phyloP scores from a whole-genome alignment of 257 asterid genomes.

The Nyctanthes arbortristis region DNA sequence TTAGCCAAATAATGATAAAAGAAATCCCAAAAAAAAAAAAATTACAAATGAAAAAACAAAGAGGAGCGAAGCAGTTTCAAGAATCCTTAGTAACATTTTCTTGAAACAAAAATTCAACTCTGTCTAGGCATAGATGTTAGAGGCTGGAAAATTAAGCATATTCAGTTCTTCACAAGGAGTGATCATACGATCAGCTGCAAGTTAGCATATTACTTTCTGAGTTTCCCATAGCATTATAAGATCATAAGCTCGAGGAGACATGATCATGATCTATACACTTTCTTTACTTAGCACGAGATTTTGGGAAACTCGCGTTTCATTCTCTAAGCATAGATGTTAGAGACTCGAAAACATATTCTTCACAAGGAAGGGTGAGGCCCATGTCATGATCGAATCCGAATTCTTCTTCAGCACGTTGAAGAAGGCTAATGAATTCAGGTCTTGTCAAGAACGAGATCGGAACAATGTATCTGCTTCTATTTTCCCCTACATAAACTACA shows the following conservation, averaged over 20 bases:
- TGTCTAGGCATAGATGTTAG: slow-evolving; percentile 33
- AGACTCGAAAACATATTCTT: slow-evolving; percentile 45
- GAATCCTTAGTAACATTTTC: not conserved
- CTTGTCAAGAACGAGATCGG: slow-evolving; percentile 43
- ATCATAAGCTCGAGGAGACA: too few species aligned
- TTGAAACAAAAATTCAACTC: slow-evolving; percentile 4
- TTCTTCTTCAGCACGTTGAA: slow-evolving; percentile 57
- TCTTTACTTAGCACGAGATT: not conserved
- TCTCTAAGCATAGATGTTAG: slow-evolving; percentile 34
- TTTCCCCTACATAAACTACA: slow-evolving; percentile 60
- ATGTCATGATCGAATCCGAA: slow-evolving; percentile 61
- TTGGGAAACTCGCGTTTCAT: too few species aligned
- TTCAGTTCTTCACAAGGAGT: slow-evolving; percentile 57
- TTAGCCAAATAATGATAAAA: slow-evolving; percentile 15
- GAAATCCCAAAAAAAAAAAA: not conserved
- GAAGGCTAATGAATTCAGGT: slow-evolving; percentile 42
- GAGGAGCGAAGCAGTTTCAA: not conserved
- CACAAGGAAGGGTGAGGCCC: slow-evolving; percentile 63
- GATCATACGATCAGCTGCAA: too few species aligned
- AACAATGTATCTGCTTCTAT: slow-evolving; percentile 43
- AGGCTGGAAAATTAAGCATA: slow-evolving; percentile 40
- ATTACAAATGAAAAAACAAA: not conserved
- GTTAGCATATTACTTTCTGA: too few species aligned
- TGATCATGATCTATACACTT: too few species aligned
- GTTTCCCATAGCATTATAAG: too few species aligned